A percentile compares a stretch with the other conserved stretches of the same genome.
Evolutionary conservation across 1,139 yeast species (phyloP).

Genomic region (Nakaseomyces uthaithaninus): DNA sequence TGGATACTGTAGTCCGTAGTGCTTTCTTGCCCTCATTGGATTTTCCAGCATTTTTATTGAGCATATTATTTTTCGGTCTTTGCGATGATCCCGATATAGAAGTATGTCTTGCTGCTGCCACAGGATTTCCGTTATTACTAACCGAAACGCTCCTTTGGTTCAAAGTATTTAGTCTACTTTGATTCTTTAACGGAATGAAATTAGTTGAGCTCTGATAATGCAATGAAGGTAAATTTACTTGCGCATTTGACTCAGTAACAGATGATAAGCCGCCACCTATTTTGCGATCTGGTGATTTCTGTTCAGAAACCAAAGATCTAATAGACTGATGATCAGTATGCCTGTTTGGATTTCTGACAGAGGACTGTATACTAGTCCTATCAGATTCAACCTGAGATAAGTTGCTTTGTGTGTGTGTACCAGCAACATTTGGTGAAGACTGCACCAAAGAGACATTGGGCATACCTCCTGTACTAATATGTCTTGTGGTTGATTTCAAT

Average conservation of each 20-base stretch:
- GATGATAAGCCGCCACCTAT: slow-evolving; percentile 12
- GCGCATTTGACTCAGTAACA: not conserved
- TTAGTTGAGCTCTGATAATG: slow-evolving; percentile 3
- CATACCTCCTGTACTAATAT: slow-evolving; percentile 30
- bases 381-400: slow-evolving; percentile 14
- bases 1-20: slow-evolving; percentile 61
- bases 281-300: slow-evolving; percentile 26
- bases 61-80: slow-evolving; percentile 7
- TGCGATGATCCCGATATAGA: slow-evolving; percentile 10
- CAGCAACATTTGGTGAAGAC: slow-evolving; percentile 8
- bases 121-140: not conserved
- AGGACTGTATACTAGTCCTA: slow-evolving; percentile 19
- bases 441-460: slow-evolving; percentile 12
- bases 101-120: slow-evolving; percentile 11
- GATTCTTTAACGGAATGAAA: slow-evolving; percentile 1
- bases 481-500: slow-evolving; percentile 27
- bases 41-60: not conserved
- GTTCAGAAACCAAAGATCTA: slow-evolving; percentile 21
- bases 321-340: slow-evolving; percentile 22
- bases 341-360: slow-evolving; percentile 12
- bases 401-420: slow-evolving; percentile 4
- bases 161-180: not conserved
- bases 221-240: not conserved
- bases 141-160: slow-evolving; percentile 4
- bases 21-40: slow-evolving; percentile 24